Base-by-base conservation (phyloP, 2,329 filamentous ascomycete species). In the Ramularia endophylla region DNA sequence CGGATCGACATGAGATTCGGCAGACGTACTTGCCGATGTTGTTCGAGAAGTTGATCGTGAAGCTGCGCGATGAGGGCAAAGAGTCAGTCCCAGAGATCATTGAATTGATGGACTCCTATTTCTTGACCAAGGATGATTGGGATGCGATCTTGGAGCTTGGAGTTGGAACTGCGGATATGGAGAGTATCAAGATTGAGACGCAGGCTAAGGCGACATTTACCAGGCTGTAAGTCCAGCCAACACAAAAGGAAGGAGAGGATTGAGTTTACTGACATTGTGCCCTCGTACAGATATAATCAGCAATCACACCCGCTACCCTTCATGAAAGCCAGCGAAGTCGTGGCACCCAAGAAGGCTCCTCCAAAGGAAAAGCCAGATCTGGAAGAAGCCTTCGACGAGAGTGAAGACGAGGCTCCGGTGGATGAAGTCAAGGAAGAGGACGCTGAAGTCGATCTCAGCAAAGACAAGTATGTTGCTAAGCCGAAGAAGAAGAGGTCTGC, bases 101-200 rank as follows among this genome's bases (percentile, higher is more conserved):
- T 57, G 80, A 92, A 40, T 73, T 95, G 40, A 97, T 98, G 92
- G 92, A 98, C 60, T 88, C 83, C 60, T 98, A 98, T 66, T 98
- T 83, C 64, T 72, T 98, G 43, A 97, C 92, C 1, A 83, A 85
- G 48, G 92, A 98, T 17, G 92, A 98, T 61, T 94, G 90, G 64
- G 92, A 98, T 60, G 84, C 82, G 8, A 87, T 98, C 55, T 74
- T 88, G 62, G 92, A 98, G 66, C 76, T 98, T 17, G 90, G 89
- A 5, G 78, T 98, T 11, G 92, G 90, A 4, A 78, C 81, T 1
- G 89, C 94, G 74, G 75, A 82, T 48, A 80, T 89, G 64, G 81
- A 82, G 13, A 70, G 70, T 1, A 74, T 94, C 52, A 84, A 81
- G 46, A 83, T 97, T 38, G 87, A 95, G 43, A 73, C 83, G 2